phyloP scores from a whole-genome alignment of 1,139 yeast species.

The Yamadazyma pseudoaaseri region DNA sequence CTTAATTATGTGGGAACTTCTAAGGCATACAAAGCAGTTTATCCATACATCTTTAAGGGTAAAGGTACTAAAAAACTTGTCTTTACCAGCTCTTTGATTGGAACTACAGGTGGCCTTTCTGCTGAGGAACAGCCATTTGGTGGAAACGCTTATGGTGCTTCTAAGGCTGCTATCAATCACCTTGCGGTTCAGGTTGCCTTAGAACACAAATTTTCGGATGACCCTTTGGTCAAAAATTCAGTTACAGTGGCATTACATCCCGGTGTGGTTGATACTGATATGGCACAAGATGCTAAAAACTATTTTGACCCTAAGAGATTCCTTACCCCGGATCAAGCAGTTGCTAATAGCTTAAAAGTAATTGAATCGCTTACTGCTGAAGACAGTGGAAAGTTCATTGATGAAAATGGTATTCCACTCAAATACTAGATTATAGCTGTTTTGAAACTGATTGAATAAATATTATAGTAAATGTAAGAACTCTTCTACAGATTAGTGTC shows the following conservation, averaged over 20 bases:
- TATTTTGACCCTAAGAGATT: no score
- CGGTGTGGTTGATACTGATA: constrained; percentile 13
- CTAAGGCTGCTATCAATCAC: constrained; percentile 14
- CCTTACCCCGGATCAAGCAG: constrained; percentile 4
- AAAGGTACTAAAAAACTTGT: no score
- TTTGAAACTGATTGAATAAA: no score
- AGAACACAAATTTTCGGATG: constrained; percentile 6
- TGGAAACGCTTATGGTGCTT: constrained; percentile 14
- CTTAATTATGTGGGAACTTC: constrained; percentile 6
- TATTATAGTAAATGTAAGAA: no score
- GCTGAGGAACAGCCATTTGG: constrained; percentile 1
- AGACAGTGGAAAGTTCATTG: constrained; percentile 6
- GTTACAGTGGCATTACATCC: constrained; percentile 12
- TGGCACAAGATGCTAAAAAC: constrained; percentile 3
- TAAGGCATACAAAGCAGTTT: constrained; percentile 6
- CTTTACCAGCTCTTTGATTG: no score
- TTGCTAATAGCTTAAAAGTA: background rate
- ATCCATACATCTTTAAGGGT: no score
- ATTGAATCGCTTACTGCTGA: constrained; percentile 1
- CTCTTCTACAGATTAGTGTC: no score
- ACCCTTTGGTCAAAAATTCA: constrained; percentile 8
- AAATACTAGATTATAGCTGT: no score
- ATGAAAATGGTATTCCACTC: constrained; percentile 2
- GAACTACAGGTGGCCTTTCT: constrained; percentile 20
- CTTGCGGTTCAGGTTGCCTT: constrained; percentile 10